phyloP scores from a whole-genome alignment of 2,329 filamentous ascomycete species.

The Pseudogymnoascus sp. region DNA sequence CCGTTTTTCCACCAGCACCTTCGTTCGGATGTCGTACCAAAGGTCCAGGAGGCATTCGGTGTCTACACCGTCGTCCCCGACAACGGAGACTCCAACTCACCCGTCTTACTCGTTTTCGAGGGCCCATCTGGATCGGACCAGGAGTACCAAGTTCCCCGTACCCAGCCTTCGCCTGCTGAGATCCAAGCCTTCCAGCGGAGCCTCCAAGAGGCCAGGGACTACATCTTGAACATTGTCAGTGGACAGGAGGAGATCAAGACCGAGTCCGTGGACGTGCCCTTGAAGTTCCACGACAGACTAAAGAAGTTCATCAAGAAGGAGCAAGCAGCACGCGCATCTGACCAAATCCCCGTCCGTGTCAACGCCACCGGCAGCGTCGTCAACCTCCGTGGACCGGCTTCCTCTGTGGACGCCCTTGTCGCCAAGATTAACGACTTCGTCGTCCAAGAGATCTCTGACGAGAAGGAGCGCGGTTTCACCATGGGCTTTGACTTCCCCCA shows the following conservation, averaged over 20 bases:
- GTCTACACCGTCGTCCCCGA: conserved; percentile 68
- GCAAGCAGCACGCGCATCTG: conserved; percentile 46
- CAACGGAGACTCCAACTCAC: conserved; percentile 47
- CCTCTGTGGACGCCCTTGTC: conserved; percentile 62
- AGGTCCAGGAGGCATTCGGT: conserved; percentile 59
- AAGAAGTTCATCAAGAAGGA: conserved; percentile 57
- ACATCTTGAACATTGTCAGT: conserved; percentile 49
- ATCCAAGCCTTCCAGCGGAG: conserved; percentile 45
- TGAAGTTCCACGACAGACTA: conserved; percentile 57
- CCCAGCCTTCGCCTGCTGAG: conserved; percentile 41
- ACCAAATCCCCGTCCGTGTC: conserved; percentile 53
- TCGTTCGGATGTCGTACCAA: conserved; percentile 52
- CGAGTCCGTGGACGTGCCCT: conserved; percentile 47
- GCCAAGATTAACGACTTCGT: conserved; percentile 71
- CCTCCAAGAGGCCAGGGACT: conserved; percentile 46
- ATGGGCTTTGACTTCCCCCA: conserved; percentile 87
- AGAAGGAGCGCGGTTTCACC: conserved; percentile 85
- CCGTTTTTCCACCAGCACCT: conserved; percentile 73
- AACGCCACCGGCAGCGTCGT: conserved; percentile 52
- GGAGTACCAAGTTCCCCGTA: conserved; percentile 47
- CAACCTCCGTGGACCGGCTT: conserved; percentile 67
- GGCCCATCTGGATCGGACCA: conserved; percentile 43
- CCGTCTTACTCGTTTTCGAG: conserved; percentile 68
- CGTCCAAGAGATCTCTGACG: conserved; percentile 81
- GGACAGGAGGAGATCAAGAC: conserved; percentile 49